phyloP scores from a whole-genome alignment of 805 yeast species.

The Hanseniaspora meyeri region DNA sequence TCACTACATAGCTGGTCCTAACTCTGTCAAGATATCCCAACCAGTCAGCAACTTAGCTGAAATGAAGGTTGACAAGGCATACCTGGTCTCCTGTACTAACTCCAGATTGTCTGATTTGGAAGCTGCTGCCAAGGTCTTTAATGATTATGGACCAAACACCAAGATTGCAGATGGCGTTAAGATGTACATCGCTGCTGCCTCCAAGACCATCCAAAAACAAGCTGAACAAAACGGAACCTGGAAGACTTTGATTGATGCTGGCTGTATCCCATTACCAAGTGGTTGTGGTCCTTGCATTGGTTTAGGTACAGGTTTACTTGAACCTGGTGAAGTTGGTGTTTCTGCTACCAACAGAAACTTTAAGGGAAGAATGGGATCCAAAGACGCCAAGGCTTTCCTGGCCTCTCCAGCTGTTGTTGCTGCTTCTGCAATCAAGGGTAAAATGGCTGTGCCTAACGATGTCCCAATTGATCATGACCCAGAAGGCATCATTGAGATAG shows the following conservation, averaged over 20 bases:
- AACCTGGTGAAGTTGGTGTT: slow-evolving; percentile 95
- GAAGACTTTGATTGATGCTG: slow-evolving; percentile 80
- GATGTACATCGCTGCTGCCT: slow-evolving; percentile 95
- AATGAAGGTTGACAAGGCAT: slow-evolving; percentile 80
- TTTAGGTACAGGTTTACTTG: slow-evolving; percentile 80
- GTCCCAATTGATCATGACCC: slow-evolving; percentile 44
- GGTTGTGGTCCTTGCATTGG: slow-evolving; percentile 99
- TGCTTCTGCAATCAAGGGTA: slow-evolving; percentile 92
- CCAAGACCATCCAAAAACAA: slow-evolving; percentile 80
- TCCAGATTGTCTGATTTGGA: slow-evolving; percentile 83
- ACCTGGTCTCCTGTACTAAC: slow-evolving; percentile 94
- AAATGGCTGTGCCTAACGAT: slow-evolving; percentile 86
- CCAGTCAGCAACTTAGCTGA: slow-evolving; percentile 62
- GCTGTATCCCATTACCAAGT: slow-evolving; percentile 89
- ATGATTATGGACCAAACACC: slow-evolving; percentile 35
- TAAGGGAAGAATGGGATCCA: slow-evolving; percentile 98
- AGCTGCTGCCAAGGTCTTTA: slow-evolving; percentile 82
- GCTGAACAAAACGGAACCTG: slow-evolving; percentile 90
- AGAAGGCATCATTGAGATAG: slow-evolving; percentile 35
- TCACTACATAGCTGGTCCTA: slow-evolving; percentile 92
- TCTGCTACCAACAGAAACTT: slow-evolving; percentile 97
- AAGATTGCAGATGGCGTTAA: slow-evolving; percentile 83
- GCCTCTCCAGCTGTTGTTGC: slow-evolving; percentile 98
- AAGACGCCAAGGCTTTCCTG: slow-evolving; percentile 87
- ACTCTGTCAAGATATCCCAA: slow-evolving; percentile 83